Conservation (phyloP, 768 basidiomycete genomes). For the Hortiboletus campestris region DNA sequence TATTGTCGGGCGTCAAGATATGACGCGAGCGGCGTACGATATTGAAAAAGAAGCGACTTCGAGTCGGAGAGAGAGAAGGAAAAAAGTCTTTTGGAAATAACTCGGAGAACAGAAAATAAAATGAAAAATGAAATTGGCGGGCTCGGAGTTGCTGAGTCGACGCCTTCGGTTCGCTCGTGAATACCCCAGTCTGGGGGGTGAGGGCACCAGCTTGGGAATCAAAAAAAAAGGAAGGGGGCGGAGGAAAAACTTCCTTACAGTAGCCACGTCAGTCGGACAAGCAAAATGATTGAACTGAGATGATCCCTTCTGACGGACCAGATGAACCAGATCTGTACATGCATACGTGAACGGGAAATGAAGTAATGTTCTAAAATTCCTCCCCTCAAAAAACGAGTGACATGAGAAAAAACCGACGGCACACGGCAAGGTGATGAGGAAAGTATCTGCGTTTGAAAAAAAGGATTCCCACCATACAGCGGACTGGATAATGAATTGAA, state of each 20-base stretch:
- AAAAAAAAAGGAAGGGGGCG: neutral
- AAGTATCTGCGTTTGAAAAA: conserved; percentile 9
- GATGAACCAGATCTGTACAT: conserved; percentile 4
- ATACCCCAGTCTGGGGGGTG: too few relatives aligned
- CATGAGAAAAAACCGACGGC: conserved; percentile 26
- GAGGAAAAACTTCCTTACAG: neutral
- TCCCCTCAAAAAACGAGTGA: neutral
- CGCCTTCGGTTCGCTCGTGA: too few relatives aligned
- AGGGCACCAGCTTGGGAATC: too few relatives aligned
- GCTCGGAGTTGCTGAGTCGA: too few relatives aligned
- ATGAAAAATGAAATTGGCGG: too few relatives aligned
- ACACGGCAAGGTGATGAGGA: too few relatives aligned
- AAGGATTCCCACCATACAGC: neutral
- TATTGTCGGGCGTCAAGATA: too few relatives aligned
- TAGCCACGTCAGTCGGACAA: neutral
- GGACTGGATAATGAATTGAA: neutral
- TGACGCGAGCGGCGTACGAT: too few relatives aligned
- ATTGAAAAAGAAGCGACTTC: too few relatives aligned
- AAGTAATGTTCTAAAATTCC: neutral
- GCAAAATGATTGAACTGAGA: conserved; percentile 6
- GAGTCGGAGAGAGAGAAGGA: too few relatives aligned
- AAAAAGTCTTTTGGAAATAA: too few relatives aligned
- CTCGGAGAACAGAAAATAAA: too few relatives aligned
- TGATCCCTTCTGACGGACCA: neutral
- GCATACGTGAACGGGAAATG: neutral